Conservation (phyloP, 768 basidiomycete genomes). For the Serendipita indica region DNA sequence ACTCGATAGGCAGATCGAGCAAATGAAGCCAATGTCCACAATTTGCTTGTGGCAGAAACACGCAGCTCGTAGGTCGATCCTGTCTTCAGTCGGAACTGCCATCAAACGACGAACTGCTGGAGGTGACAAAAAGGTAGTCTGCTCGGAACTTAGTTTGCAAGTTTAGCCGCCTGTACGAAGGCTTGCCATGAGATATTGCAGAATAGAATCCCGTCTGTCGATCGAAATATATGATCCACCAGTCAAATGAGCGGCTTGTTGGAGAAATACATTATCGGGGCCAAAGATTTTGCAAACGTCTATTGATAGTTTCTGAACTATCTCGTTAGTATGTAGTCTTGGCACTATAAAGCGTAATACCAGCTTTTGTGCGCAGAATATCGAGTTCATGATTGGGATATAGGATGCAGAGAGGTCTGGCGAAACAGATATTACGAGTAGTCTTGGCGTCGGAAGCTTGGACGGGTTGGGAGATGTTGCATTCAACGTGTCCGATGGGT, state of each 20-base stretch:
- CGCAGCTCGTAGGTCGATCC: slow-evolving; percentile 90
- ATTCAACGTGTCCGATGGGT: slow-evolving; percentile 20
- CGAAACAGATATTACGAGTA: slow-evolving; percentile 77
- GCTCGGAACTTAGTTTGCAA: slow-evolving; percentile 14
- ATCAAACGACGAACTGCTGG: slow-evolving; percentile 59
- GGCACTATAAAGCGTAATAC: slow-evolving; percentile 26
- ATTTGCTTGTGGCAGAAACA: slow-evolving; percentile 99
- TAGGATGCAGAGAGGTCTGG: slow-evolving; percentile 82
- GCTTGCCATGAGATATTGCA: slow-evolving; percentile 78
- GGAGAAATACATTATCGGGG: slow-evolving; percentile 84
- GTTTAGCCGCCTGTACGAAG: neutral
- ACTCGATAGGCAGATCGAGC: slow-evolving; percentile 98
- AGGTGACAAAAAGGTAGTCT: slow-evolving; percentile 77
- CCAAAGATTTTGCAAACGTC: slow-evolving; percentile 90
- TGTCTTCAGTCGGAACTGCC: slow-evolving; percentile 82
- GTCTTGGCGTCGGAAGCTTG: slow-evolving; percentile 37
- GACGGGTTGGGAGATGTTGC: slow-evolving; percentile 15
- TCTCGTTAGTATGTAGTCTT: neutral
- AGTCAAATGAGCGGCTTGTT: slow-evolving; percentile 92
- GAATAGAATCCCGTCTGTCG: slow-evolving; percentile 62
- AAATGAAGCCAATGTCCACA: slow-evolving; percentile 92
- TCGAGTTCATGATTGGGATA: slow-evolving; percentile 97
- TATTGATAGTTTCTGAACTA: slow-evolving; percentile 76
- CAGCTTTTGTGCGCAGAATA: slow-evolving; percentile 96
- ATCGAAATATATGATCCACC: slow-evolving; percentile 86